phyloP scores from a whole-genome alignment of 352 stramenopile genomes.

The Globisporangium cystogenes region DNA sequence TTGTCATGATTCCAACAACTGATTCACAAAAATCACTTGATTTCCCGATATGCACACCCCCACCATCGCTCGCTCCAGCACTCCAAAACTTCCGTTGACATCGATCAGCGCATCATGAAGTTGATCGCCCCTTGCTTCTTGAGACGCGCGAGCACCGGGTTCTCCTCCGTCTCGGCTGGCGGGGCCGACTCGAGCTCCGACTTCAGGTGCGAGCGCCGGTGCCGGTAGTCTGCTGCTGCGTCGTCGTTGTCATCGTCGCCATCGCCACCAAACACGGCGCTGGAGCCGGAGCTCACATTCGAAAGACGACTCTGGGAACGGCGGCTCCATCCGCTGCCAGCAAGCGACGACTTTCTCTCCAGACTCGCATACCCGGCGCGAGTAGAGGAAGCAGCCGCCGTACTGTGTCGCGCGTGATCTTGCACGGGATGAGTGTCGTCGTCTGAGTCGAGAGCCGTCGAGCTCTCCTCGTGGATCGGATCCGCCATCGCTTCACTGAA shows the following conservation, averaged over 20 bases:
- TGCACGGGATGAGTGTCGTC: conserved; percentile 6
- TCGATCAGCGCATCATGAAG: conserved; percentile 69
- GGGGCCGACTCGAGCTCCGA: conserved; percentile 33
- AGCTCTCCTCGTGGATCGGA: conserved; percentile 61
- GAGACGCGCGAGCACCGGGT: conserved; percentile 67
- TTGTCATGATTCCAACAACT: too few relatives aligned
- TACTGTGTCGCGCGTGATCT: background rate
- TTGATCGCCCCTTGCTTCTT: conserved; percentile 81
- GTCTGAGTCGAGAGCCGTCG: conserved; percentile 44
- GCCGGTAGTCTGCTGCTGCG: conserved; percentile 21
- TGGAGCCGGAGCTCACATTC: conserved; percentile 23
- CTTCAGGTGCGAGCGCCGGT: conserved; percentile 40
- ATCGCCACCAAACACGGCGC: conserved; percentile 12
- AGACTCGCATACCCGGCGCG: conserved; percentile 3
- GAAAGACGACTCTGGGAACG: conserved; percentile 12
- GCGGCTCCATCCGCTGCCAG: conserved; percentile 14
- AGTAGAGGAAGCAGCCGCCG: background rate
- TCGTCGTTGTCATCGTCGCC: conserved; percentile 28
- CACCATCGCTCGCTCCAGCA: too few relatives aligned
- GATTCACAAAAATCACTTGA: too few relatives aligned
- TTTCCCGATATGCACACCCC: too few relatives aligned
- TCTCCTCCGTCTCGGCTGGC: conserved; percentile 37
- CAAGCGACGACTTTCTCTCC: conserved; percentile 19
- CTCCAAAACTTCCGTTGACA: background rate
- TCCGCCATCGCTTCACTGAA: conserved; percentile 46